Percentiles rank a stretch among this genome's conserved stretches.
Conservation (phyloP, 306 rosid species). For the Cucumis sativus region Cucumber_9930_V3 NC_026660.2:19178501-19179000, state of each 20-base stretch:
- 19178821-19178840: slow-evolving; percentile 53
- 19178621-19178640: no score
- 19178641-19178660: no score
- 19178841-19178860: slow-evolving; percentile 20
- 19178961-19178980: slow-evolving; percentile 1
- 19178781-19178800: background rate
- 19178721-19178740: background rate
- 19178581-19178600: background rate
- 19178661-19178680: no score
- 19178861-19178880: background rate
- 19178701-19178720: no score
- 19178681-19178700: no score
- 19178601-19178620: background rate
- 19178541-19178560: background rate
- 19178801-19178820: slow-evolving; percentile 68
- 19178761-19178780: background rate
- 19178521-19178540: background rate
- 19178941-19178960: slow-evolving; percentile 1
- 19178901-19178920: slow-evolving; percentile 16
- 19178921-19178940: slow-evolving; percentile 22
- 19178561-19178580: background rate
- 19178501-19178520: background rate
- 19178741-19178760: background rate
- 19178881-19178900: slow-evolving; percentile 23
- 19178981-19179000: background rate